Conservation (phyloP, 371 early-diverging fungal species). For the Fennellomyces sp. region DNA sequence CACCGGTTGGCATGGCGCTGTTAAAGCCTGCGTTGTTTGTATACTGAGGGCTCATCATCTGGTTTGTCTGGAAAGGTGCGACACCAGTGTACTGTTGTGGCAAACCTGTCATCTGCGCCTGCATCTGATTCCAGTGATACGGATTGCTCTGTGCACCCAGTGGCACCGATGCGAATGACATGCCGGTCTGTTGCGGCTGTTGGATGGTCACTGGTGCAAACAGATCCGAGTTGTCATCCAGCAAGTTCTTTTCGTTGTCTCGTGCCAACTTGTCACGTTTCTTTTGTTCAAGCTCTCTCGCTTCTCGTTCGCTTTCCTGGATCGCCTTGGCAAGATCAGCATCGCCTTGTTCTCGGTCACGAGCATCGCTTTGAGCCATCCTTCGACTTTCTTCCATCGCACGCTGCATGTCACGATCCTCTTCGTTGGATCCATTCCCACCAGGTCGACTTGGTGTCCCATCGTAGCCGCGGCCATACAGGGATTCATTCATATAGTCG, state of each 20-base stretch:
- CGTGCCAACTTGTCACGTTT: constrained; percentile 31
- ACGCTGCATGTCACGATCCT: constrained; percentile 78
- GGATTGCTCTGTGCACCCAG: constrained; percentile 19
- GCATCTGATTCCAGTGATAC: constrained; percentile 26
- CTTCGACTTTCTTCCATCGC: constrained; percentile 80
- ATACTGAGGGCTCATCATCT: constrained; percentile 10
- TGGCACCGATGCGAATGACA: background rate
- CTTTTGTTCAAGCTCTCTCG: constrained; percentile 35
- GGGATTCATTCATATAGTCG: constrained; percentile 40
- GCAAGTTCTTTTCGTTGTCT: constrained; percentile 49
- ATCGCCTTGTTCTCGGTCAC: constrained; percentile 15
- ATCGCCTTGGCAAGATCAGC: constrained; percentile 48
- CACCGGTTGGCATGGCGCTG: background rate
- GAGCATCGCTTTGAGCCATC: constrained; percentile 34
- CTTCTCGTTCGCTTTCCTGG: constrained; percentile 45
- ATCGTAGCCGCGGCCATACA: constrained; percentile 35
- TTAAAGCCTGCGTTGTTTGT: constrained; percentile 19
- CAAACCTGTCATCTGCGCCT: constrained; percentile 43
- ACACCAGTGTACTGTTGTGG: constrained; percentile 30
- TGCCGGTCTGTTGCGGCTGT: constrained; percentile 22
- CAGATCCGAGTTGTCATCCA: constrained; percentile 10
- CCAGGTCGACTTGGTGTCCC: constrained; percentile 17
- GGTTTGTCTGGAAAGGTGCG: constrained; percentile 14
- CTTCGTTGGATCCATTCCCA: constrained; percentile 49
- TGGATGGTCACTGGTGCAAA: constrained; percentile 34